Evolutionary conservation across 148 eudicot species (phyloP), one percentile per base, ranked within the genome.

Genomic region (Fagopyrum esculentum): DNA sequence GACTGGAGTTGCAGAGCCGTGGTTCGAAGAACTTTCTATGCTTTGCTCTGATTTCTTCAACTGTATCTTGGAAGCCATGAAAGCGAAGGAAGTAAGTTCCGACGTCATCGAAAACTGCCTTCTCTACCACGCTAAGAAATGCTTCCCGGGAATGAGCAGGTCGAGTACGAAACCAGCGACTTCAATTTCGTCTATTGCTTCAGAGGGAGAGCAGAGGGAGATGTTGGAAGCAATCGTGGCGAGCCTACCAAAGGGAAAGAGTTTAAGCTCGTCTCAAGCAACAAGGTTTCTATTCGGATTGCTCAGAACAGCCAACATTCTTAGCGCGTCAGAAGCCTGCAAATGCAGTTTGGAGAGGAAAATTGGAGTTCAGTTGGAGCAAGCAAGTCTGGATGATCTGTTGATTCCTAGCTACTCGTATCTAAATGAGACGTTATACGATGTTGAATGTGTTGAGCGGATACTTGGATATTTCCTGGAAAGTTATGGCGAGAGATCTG

Each of bases 401-500:
- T 73, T 94, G 59, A 87, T 94, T 55, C 98, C 98, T 70, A 94
- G 98, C 70, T 94, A 94, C 72, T 94, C 98, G 26, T 93, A 93
- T 76, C 75, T 91, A 78, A 91, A 85, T 11, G 98, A 94, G 43
- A 94, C 98, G 6, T 71, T 94, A 73, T 94, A 94, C 74, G 97
- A 94, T 75, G 90, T 91, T 16, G 93, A 89, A 46, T 94, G 98
- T 72, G 81, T 94, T 54, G 88, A 94, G 84, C 87, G 98, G 82
- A 90, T 94, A 8, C 51, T 48, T 48, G 51, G 51, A 48, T 48
- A 48, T 11, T 48, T 48, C 51, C 7, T 48, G 51, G 51, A 48
- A 8, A 48, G 12, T 48, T 35, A 35, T 35, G 40, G 40, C 2
- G 40, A 35, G 40, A 35, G 40, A 35, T 35, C 40, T 35, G 40